Conservation (phyloP, 2,329 filamentous ascomycete species). For the Colletotrichum spinosum region DNA sequence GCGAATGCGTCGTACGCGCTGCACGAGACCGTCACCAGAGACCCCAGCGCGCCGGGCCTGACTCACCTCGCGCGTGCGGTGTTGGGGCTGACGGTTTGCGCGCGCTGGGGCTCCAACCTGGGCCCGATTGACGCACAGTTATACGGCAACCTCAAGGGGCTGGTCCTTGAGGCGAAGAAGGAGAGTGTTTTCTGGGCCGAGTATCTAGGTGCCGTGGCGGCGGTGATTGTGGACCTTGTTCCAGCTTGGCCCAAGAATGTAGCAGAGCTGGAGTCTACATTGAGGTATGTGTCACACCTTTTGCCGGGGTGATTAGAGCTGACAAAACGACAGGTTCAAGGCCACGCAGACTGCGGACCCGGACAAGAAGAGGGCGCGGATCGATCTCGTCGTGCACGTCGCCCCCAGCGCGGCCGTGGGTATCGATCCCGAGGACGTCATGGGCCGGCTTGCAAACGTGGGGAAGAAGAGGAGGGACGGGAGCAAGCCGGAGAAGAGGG, state of each 20-base stretch:
- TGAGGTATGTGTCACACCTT: conserved; percentile 53
- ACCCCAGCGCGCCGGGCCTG: conserved; percentile 77
- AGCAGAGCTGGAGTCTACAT: conserved; percentile 47
- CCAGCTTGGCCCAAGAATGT: conserved; percentile 53
- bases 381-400: conserved; percentile 52
- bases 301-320: not conserved
- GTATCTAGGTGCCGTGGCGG: conserved; percentile 63
- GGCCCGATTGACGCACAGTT: conserved; percentile 60
- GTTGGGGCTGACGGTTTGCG: conserved; percentile 77
- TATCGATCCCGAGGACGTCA: conserved; percentile 48
- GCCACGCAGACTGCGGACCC: conserved; percentile 42
- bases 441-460: conserved; percentile 29
- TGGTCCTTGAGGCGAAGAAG: conserved; percentile 52
- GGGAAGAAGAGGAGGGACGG: conserved; percentile 37
- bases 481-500: conserved; percentile 35
- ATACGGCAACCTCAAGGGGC: conserved; percentile 53
- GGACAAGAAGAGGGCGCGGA: conserved; percentile 46
- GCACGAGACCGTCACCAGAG: conserved; percentile 76
- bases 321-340: conserved; percentile 34
- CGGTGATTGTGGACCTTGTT: conserved; percentile 55
- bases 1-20: conserved; percentile 75
- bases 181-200: conserved; percentile 64
- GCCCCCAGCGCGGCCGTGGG: conserved; percentile 44
- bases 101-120: conserved; percentile 77
- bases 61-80: conserved; percentile 78